Evolutionary conservation across 1,284 basidiomycete species (phyloP), one percentile per base, ranked within the genome.

Genomic region (Sanghuangporus sanghuang): DNA sequence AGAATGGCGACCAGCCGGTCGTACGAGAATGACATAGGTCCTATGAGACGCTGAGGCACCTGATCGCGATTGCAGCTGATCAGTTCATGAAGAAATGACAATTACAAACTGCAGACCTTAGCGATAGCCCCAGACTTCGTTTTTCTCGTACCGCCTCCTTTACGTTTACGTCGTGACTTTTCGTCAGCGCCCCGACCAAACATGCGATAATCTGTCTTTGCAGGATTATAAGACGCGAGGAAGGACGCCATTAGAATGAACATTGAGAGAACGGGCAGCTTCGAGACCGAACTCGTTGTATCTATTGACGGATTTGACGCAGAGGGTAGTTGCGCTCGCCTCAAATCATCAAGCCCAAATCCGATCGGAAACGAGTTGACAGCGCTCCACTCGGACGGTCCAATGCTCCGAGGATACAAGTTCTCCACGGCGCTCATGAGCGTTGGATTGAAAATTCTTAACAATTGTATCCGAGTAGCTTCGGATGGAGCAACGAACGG

Each of bases 1-100:
- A 96, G 82, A 61, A 97, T 90, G 0, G 93, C 92, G 1, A 95
- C 72, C 58, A 97, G 75, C 21, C 95, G 78, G 71, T 97, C 95
- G 1, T 96, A 75, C 0, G 91, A 84, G 72, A 96, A 96, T 0
- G 90, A 74, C 54, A 83, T 80, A 0, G 95, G 95, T 0, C 95
- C 95, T 4, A 92, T 76, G 5, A 95, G 81, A 23, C 88, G 80
- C 73, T 94, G 92, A 0, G 93, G 86, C 9, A 90, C 78, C 89
- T 93, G 66, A 23, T 65, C 27, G 16, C 7, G 18, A 52, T 12
- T 14, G 12, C 11, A 32, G 16, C 32, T 38, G 6, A 16, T 38
- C 5, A 52, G 32, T 9, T 35, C 8, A 7, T 27, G 21, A 11
- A 11, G 27, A n/a, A 52, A 52, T 14, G 16, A n/a, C 4, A 6